Evolutionary conservation across 805 yeast species (phyloP), one percentile per base, ranked within the genome.

Genomic region (Candida ascalaphidarum): DNA sequence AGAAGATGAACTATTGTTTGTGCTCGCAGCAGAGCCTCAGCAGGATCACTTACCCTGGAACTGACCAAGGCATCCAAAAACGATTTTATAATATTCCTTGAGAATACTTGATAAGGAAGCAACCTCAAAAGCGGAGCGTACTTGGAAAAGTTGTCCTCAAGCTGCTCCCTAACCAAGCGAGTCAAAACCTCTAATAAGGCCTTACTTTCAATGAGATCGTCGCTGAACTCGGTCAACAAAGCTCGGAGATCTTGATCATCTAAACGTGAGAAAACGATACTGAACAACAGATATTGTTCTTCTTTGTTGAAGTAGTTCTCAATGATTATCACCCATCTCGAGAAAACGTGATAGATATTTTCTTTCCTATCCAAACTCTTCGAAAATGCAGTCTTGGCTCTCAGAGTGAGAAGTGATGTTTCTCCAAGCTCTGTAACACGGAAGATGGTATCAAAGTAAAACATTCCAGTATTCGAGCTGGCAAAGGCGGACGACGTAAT

Each of bases 301-400:
- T 50, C 43, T 10, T 41, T 34, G 0, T 48, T 22, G 38, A 68
- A 58, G 25, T 52, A 36, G 5, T 33, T 26, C 39, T 71, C 57
- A 22, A 65, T 30, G 1, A 78, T 33, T 1, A 77, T 67, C 22
- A 65, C 41, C 85, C 85, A 80, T 40, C 83, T 68, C 7, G 41
- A 26, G 28, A 76, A 61, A n/a, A n/a, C n/a, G n/a, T n/a, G n/a
- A n/a, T n/a, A n/a, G n/a, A n/a, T n/a, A n/a, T n/a, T n/a, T n/a
- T n/a, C n/a, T n/a, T n/a, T n/a, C n/a, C n/a, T n/a, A n/a, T n/a
- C n/a, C n/a, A n/a, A n/a, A n/a, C n/a, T n/a, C n/a, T n/a, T n/a
- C n/a, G n/a, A n/a, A n/a, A n/a, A n/a, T n/a, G n/a, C n/a, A n/a
- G n/a, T n/a, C n/a, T n/a, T n/a, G n/a, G n/a, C n/a, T n/a, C n/a